Evolutionary conservation across 192 early-diverging fungal species (phyloP), one percentile per base, ranked within the genome.

Genomic region (Spinellus fusiger): DNA sequence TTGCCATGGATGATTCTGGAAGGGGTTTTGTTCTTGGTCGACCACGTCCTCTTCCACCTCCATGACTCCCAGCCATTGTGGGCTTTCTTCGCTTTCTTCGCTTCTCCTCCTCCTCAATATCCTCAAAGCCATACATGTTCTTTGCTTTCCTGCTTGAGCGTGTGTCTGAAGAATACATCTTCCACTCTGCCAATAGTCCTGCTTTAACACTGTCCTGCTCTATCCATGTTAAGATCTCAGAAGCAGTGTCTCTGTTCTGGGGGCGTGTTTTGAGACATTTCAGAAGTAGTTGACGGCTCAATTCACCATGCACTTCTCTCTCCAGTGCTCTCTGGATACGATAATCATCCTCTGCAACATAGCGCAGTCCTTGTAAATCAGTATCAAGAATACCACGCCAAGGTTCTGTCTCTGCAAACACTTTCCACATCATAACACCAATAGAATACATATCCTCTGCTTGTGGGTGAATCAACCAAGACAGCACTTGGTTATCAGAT

Each of bases 321-420:
- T 84, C 80, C 1, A 81, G 65, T 22, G 75, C 68, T 18, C 76
- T 72, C 51, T 68, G 61, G 18, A 84, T 84, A 48, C 77, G 71
- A 8, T 61, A 62, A 46, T 77, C 74, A 26, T 72, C 75, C 32
- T 73, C 57, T 1, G 81, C 80, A 25, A 80, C 55, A 33, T 78
- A 74, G 12, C 82, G 67, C 2, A 84, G 64, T 26, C 65, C 72
- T 50, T 81, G 81, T 26, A 84, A 33, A 54, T 84, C 80, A 0
- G 80, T 79, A 50, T 84, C 81, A 15, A 84, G 71, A 31, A 82
- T 77, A 3, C 83, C 80, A 31, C 73, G 68, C 81, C 83, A 84
- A 6, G 80, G 83, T 13, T 80, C 81, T 12, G 78, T 82, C 18
- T 79, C 81, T 1, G 80, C 71, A 65, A 85, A 83, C 16, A 74